Evolutionary conservation across 177 flowering plant species (phyloP), one percentile per base, ranked within the genome.

Genomic region (Vitis hybrid): DNA sequence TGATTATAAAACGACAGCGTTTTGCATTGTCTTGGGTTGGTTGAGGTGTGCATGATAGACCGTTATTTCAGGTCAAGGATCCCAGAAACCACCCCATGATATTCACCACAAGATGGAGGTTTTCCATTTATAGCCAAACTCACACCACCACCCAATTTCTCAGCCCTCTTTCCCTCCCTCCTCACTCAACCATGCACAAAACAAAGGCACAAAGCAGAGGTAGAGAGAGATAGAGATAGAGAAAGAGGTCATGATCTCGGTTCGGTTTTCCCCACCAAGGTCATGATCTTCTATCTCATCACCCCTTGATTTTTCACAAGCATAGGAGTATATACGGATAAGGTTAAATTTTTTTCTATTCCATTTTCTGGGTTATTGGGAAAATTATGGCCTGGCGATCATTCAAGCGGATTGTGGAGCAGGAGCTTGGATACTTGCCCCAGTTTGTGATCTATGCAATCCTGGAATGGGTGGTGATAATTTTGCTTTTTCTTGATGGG

Each of bases 381-480:
- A 14, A 5, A 48, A 64, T 4, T 2, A 90, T 87, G 91, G 76
- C 74, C n/a, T 70, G 75, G 51, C 65, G 75, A 22, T 73, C 87
- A 29, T 82, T 89, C 67, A 80, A 65, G 72, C 69, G 55, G 59
- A 81, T 60, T 15, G 86, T 85, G 9, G 91, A 92, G 65, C 73
- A 84, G 50, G 87, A 85, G 68, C 65, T 88, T 33, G 93, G 98
- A n/a, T 77, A 57, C 70, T 31, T 90, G 53, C 77, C 88, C 5
- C 76, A 71, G 48, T 82, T 93, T 70, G 15, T 88, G 45, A 70
- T 90, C 29, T 81, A 79, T 53, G 90, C 86, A 0, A 12, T 88
- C 18, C 86, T 90, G 3, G 98, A 92, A 89, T 92, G 91, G 91
- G 56, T 72, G 18, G 33, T 92, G 69, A 92, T 90, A n/a, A 7